phyloP scores from a whole-genome alignment of 768 basidiomycete genomes.

The Termitomyces sp. region DNA sequence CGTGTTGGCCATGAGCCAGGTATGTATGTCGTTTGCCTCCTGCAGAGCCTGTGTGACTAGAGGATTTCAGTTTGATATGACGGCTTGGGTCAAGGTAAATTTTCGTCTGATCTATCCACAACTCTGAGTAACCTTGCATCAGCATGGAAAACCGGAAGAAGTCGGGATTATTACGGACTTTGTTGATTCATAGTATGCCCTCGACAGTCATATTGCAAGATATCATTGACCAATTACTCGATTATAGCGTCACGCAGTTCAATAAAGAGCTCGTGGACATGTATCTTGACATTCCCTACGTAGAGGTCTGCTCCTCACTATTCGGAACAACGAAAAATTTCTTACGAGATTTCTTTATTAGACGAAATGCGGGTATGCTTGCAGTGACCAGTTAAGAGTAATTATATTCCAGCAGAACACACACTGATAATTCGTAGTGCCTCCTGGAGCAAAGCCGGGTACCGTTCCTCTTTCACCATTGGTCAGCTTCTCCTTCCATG shows the following conservation, averaged over 20 bases:
- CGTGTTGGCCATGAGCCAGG: slow-evolving; percentile 82
- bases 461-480: slow-evolving; percentile 79
- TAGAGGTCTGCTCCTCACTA: slow-evolving; percentile 32
- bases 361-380: slow-evolving; percentile 92
- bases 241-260: slow-evolving; percentile 65
- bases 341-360: slow-evolving; percentile 20
- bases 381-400: slow-evolving; percentile 76
- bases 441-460: slow-evolving; percentile 84
- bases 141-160: slow-evolving; percentile 67
- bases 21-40: slow-evolving; percentile 21
- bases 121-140: slow-evolving; percentile 9
- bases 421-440: slow-evolving; percentile 39
- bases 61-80: slow-evolving; percentile 76
- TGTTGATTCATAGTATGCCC: slow-evolving; percentile 54
- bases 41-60: slow-evolving; percentile 10
- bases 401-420: slow-evolving; percentile 20
- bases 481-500: slow-evolving; percentile 37
- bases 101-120: slow-evolving; percentile 10
- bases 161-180: slow-evolving; percentile 85
- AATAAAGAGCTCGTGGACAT: slow-evolving; percentile 71
- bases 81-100: slow-evolving; percentile 85
- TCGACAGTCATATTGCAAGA: slow-evolving; percentile 3
- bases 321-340: background rate
- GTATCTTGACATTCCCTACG: slow-evolving; percentile 83
- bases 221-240: slow-evolving; percentile 8